A percentile compares a stretch with the other conserved stretches of the same genome.
Evolutionary conservation across 352 stramenopile species (phyloP).

Genomic region (Thraustotheca clavata): DNA sequence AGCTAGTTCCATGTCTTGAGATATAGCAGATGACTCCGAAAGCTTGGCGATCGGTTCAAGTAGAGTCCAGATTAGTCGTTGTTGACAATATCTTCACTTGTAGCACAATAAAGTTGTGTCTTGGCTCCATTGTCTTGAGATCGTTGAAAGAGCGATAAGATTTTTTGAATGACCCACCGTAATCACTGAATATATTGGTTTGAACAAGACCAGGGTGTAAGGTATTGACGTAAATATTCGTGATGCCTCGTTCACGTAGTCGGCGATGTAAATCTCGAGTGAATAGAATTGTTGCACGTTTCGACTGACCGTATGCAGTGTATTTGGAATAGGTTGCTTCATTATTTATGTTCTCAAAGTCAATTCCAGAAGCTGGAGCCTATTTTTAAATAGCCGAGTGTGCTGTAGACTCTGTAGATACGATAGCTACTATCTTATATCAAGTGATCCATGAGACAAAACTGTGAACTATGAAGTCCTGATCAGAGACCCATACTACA

Average conservation of each 20-base stretch:
- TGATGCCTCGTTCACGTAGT: slow-evolving; percentile 20
- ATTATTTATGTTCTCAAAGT: slow-evolving; percentile 12
- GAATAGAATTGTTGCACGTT: slow-evolving; percentile 28
- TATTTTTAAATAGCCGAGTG: slow-evolving; percentile 17
- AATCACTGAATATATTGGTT: neutral
- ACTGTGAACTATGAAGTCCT: too few species aligned
- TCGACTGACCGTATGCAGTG: slow-evolving; percentile 21
- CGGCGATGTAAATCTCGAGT: slow-evolving; percentile 24
- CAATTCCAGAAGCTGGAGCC: neutral
- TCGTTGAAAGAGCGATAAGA: neutral
- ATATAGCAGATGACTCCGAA: neutral
- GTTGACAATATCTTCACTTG: neutral
- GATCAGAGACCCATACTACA: too few species aligned
- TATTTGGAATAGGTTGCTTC: neutral
- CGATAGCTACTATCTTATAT: too few species aligned
- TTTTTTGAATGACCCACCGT: neutral
- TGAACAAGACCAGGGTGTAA: slow-evolving; percentile 23
- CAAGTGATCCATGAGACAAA: too few species aligned
- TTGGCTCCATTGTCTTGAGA: slow-evolving; percentile 4
- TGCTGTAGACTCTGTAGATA: too few species aligned
- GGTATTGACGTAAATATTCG: slow-evolving; percentile 24
- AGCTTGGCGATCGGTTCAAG: slow-evolving; percentile 7
- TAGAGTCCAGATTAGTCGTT: neutral
- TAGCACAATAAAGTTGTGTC: slow-evolving; percentile 13
- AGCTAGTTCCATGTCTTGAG: slow-evolving; percentile 2